Evolutionary conservation across 257 asterid genomes (phyloP).

Genomic region (Nicotiana undulata): DNA sequence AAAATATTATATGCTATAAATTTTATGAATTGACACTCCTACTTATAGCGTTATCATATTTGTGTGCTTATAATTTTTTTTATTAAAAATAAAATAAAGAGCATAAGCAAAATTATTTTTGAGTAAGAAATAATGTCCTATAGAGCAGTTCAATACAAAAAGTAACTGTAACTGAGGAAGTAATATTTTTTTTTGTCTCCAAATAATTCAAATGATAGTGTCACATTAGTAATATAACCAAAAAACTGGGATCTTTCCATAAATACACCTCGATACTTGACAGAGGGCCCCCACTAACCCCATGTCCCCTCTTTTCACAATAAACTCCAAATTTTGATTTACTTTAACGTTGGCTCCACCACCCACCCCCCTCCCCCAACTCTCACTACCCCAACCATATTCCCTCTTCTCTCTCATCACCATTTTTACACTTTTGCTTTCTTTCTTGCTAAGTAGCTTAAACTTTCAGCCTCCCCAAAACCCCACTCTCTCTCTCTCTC

Average conservation of each 20-base stretch:
- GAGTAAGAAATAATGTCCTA: no score
- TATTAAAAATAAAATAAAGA: no score
- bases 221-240: no score
- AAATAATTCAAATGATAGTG: no score
- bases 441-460: constrained; percentile 50
- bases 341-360: constrained; percentile 24
- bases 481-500: not conserved
- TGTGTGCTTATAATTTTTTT: no score
- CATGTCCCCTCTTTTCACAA: not conserved
- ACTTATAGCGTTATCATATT: no score
- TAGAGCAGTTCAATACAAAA: no score
- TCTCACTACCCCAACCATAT: not conserved
- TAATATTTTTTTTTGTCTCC: no score
- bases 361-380: not conserved
- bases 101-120: no score
- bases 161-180: no score
- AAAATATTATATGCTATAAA: no score
- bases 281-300: not conserved
- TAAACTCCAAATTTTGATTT: constrained; percentile 21
- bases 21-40: no score
- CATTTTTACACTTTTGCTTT: constrained; percentile 11
- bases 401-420: not conserved
- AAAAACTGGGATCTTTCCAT: not conserved
- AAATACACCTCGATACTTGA: not conserved
- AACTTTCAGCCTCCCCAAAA: constrained; percentile 31